A percentile compares a stretch with the other conserved stretches of the same genome.
Conservation (phyloP, 2,329 filamentous ascomycete species). For the Penicillium rolfsii region DNA sequence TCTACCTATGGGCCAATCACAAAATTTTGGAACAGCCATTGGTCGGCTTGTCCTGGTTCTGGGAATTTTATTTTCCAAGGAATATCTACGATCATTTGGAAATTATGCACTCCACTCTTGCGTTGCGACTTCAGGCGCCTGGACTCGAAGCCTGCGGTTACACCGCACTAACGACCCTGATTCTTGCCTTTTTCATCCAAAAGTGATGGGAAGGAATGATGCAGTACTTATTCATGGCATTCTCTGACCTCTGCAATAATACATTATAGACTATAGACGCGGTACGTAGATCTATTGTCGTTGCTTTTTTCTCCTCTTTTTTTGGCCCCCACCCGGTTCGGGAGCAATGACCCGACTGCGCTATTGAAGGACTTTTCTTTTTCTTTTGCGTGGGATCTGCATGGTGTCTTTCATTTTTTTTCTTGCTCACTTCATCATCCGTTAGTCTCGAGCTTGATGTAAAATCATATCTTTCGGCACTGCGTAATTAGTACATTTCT, state of each 20-base stretch:
- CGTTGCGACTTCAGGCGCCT: background rate
- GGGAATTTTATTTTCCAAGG: background rate
- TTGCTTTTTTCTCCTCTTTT: background rate
- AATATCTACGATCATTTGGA: background rate
- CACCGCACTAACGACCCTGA: background rate
- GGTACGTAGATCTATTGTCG: background rate
- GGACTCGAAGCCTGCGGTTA: background rate
- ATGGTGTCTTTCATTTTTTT: background rate
- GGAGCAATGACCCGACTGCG: background rate
- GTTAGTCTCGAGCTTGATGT: background rate
- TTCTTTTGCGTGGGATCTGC: slow-evolving; percentile 5
- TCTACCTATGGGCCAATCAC: background rate
- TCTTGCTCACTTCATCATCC: background rate
- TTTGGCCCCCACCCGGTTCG: background rate
- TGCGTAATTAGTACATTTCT: background rate
- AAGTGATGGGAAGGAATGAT: background rate
- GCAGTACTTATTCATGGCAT: background rate
- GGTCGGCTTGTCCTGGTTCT: background rate
- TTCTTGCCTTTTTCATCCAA: background rate
- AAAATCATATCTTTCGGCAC: too few species aligned
- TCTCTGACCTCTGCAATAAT: background rate
- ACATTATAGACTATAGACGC: background rate
- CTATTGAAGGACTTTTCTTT: slow-evolving; percentile 9
- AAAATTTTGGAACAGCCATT: background rate
- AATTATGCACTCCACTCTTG: background rate